Conservation (phyloP, 2,329 filamentous ascomycete species). For the Talaromyces sp. region DNA sequence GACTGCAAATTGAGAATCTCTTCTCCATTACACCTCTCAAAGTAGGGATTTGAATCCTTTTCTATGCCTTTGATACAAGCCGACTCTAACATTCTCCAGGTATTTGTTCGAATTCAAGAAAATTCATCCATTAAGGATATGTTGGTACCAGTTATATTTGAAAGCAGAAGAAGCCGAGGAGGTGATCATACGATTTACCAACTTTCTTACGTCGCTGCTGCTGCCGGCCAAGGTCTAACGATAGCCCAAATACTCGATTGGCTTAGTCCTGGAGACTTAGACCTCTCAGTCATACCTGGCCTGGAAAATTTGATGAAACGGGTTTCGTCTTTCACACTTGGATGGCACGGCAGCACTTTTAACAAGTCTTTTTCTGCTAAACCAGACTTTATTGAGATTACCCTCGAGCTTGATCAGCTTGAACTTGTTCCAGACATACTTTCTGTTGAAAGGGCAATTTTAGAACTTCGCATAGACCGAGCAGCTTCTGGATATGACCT, state of each 20-base stretch:
- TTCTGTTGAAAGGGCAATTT: background rate
- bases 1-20: background rate
- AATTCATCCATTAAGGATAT: background rate
- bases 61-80: background rate
- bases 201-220: background rate
- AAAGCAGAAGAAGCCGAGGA: background rate
- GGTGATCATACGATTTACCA: background rate
- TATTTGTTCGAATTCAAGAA: background rate
- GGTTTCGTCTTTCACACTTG: background rate
- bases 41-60: background rate
- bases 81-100: background rate
- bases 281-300: background rate
- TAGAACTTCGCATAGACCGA: background rate
- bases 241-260: background rate
- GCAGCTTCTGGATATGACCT: background rate
- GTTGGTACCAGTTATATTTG: background rate
- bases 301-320: background rate
- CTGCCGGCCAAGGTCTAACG: background rate
- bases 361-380: background rate
- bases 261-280: background rate
- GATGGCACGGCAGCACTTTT: background rate
- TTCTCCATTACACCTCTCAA: background rate
- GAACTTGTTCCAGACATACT: background rate
- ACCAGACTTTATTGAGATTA: background rate
- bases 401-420: background rate